Evolutionary conservation across 2,329 filamentous ascomycete genomes (phyloP), one percentile per base, ranked within the genome.

Genomic region (Escovopsis sp.): DNA sequence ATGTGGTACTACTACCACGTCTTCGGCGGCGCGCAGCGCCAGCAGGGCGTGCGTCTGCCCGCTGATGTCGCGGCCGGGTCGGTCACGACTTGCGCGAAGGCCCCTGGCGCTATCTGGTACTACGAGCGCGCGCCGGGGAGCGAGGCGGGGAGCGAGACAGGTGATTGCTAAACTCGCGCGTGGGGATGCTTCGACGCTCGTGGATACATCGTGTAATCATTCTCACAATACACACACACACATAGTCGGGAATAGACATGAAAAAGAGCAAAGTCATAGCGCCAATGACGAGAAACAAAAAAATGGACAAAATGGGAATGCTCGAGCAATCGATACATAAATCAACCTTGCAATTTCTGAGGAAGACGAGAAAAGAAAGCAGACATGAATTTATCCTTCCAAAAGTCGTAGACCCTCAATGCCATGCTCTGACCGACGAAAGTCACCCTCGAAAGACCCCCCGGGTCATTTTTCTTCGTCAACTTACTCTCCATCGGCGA

Each of bases 1-100:
- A 65, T 78, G 11, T 82, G 77, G 76, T 82, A 82, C 53, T 81
- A 80, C 52, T 68, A 72, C 56, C 70, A 80, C 56, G 71, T 73
- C 41, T 67, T 65, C 43, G 77, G 77, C 4, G 58, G 66, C 12
- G 69, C 75, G 6, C 78, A 81, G 59, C 59, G 67, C 43, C 64
- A 62, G 2, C 56, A 69, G 35, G 66, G 61, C 9, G 52, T 71
- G 23, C 63, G 67, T 5, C 53, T 67, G 9, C 53, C 58, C n/a
- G 61, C 63, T 7, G 58, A 60, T 42, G 62, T 67, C 3, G 67
- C 70, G 43, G 72, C 69, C 0, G 66, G 67, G 4, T 64, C 61
- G 19, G 52, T 66, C 36, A 70, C 68, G 23, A 76, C 63, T 48
- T 81, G 76, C 53, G 75, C 75, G 6, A 72, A 64, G 53, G 55